Evolutionary conservation across 2,329 filamentous ascomycete genomes (phyloP).

Genomic region (Pseudocercospora macadamiae): DNA sequence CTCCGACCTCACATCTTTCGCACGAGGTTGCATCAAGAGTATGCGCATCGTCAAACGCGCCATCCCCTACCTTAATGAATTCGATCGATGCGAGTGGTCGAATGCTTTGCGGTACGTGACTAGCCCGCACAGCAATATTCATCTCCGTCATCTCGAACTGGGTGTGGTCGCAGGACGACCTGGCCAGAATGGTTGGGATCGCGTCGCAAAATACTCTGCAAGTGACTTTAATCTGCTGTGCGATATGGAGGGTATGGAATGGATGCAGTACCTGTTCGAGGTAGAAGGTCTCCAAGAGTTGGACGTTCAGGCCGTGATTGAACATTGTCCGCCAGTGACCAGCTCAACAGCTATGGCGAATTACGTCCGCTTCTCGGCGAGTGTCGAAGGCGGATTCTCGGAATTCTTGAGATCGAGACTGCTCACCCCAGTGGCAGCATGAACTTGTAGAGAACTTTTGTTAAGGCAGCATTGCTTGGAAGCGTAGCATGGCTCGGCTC

Average conservation of each 20-base stretch:
- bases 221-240: slow-evolving; percentile 52
- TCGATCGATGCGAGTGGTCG: slow-evolving; percentile 60
- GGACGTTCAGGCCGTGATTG: slow-evolving; percentile 57
- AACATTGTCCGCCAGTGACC: slow-evolving; percentile 55
- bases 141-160: slow-evolving; percentile 48
- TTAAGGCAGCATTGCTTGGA: neutral
- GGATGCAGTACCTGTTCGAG: slow-evolving; percentile 59
- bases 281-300: slow-evolving; percentile 55
- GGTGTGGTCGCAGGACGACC: slow-evolving; percentile 60
- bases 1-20: slow-evolving; percentile 56
- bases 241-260: slow-evolving; percentile 57
- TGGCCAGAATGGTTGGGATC: slow-evolving; percentile 51
- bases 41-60: slow-evolving; percentile 61
- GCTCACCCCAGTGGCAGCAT: slow-evolving; percentile 9
- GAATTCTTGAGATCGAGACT: slow-evolving; percentile 52
- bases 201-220: slow-evolving; percentile 49
- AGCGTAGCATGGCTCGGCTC: neutral
- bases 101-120: slow-evolving; percentile 56
- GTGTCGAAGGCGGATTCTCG: slow-evolving; percentile 59
- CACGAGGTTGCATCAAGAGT: slow-evolving; percentile 52
- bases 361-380: slow-evolving; percentile 63
- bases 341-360: slow-evolving; percentile 59
- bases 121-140: slow-evolving; percentile 29
- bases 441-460: too few species aligned
- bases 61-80: slow-evolving; percentile 57